These are phyloP conservation scores for Beauveria scarabaeidicola DNA, from an alignment of 2,329 filamentous ascomycete species.

Conservation along the genomic window DNA sequence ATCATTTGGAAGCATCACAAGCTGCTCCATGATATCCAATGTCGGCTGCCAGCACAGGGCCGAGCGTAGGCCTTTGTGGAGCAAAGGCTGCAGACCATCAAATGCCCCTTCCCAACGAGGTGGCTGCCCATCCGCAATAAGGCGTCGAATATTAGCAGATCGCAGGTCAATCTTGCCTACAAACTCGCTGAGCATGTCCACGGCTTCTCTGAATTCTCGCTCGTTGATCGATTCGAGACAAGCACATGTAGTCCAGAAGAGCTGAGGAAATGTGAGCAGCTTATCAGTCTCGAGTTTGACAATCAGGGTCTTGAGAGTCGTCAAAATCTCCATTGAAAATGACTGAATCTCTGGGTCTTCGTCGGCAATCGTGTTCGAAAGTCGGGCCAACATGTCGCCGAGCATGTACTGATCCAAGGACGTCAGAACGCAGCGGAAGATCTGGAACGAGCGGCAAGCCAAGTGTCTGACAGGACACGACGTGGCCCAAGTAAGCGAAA, in stretches of 20 bases:
- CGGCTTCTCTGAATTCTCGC: constrained; percentile 81
- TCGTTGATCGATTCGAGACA: constrained; percentile 97
- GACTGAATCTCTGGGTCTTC: constrained; percentile 91
- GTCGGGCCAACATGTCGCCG: constrained; percentile 86
- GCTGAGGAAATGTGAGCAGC: constrained; percentile 80
- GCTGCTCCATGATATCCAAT: constrained; percentile 65
- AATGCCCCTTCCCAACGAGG: constrained; percentile 83
- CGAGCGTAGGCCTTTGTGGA: constrained; percentile 89
- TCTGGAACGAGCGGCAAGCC: constrained; percentile 93
- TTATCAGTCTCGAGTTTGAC: constrained; percentile 71
- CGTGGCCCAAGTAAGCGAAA: constrained; percentile 90
- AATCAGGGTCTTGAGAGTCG: constrained; percentile 86
- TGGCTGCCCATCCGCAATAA: constrained; percentile 71
- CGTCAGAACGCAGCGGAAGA: constrained; percentile 89
- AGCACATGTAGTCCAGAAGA: constrained; percentile 97
- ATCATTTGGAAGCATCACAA: constrained; percentile 72
- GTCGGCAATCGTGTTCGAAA: constrained; percentile 95
- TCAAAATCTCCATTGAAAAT: constrained; percentile 96
- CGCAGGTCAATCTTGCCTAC: constrained; percentile 76
- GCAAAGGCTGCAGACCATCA: constrained; percentile 72
- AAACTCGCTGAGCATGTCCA: constrained; percentile 84
- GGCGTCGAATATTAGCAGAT: constrained; percentile 56
- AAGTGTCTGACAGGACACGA: constrained; percentile 92
- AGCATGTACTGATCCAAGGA: constrained; percentile 89
- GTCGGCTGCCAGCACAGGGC: constrained; percentile 73